phyloP scores from a whole-genome alignment of 805 yeast genomes.

The Wickerhamiella galacta region DNA sequence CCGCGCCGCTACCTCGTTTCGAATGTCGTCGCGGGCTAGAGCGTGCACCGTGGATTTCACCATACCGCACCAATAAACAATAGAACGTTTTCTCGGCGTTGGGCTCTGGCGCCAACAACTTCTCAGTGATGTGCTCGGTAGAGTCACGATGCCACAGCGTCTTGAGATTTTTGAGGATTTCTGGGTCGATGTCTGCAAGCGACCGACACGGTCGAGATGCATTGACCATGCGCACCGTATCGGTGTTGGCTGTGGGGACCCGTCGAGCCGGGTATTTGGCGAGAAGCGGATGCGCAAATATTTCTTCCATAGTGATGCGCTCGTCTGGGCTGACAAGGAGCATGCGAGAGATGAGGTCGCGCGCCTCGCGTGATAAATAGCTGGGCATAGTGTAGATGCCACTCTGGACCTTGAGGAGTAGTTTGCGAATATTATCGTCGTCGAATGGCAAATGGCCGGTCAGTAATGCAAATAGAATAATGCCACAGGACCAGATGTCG shows the following conservation, averaged over 20 bases:
- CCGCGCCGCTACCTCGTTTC: no score
- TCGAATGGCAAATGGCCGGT: constrained; percentile 96
- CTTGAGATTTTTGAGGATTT: constrained; percentile 57
- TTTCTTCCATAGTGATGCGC: constrained; percentile 64
- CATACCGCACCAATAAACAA: constrained; percentile 53
- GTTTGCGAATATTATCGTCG: constrained; percentile 81
- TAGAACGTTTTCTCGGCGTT: constrained; percentile 72
- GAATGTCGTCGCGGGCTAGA: no score
- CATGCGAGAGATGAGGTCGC: constrained; percentile 68
- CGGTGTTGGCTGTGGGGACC: constrained; percentile 12
- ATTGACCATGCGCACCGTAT: constrained; percentile 7
- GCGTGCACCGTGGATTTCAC: constrained; percentile 62
- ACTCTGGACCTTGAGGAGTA: constrained; percentile 76
- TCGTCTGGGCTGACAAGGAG: constrained; percentile 64
- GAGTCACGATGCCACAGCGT: constrained; percentile 71
- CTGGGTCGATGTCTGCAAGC: constrained; percentile 45
- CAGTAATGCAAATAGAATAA: constrained; percentile 77
- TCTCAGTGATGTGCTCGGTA: constrained; percentile 33
- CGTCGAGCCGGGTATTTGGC: constrained; percentile 37
- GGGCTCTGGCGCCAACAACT: constrained; percentile 37
- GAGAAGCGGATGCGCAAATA: constrained; percentile 66
- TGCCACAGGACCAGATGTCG: constrained; percentile 97
- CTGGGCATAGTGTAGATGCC: constrained; percentile 77
- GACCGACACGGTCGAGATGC: constrained; percentile 22
- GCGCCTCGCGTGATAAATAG: constrained; percentile 66